Evolutionary conservation across 139 green algal species (phyloP).

Genomic region (Tetraselmis striata): DNA sequence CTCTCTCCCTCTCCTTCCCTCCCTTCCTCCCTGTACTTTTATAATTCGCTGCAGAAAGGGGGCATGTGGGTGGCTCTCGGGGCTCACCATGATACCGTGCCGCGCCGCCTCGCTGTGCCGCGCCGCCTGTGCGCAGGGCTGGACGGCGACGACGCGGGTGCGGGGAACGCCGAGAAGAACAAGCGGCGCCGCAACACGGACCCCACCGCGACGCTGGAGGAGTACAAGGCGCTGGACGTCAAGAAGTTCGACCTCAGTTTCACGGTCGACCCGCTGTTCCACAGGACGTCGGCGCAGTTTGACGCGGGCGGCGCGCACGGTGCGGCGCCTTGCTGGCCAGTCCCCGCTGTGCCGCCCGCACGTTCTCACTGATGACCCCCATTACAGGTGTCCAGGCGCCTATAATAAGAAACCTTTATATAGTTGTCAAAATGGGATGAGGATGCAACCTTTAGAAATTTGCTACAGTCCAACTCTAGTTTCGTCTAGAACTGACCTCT

Average conservation of each 20-base stretch:
- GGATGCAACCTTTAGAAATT: no score
- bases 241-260: conserved; percentile 74
- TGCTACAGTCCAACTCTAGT: no score
- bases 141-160: conserved; percentile 23
- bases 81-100: no score
- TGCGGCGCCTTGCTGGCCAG: conserved; percentile 5
- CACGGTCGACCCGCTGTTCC: conserved; percentile 72
- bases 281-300: conserved; percentile 81
- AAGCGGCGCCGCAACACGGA: conserved; percentile 3
- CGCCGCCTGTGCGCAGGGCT: no score
- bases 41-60: no score
- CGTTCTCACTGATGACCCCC: background rate
- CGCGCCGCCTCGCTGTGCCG: no score
- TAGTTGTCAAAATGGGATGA: no score
- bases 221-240: conserved; percentile 53
- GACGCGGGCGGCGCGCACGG: conserved; percentile 68
- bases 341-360: background rate
- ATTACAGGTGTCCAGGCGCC: background rate
- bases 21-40: no score
- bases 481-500: no score
- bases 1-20: no score
- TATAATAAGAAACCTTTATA: no score
- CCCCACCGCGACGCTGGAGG: conserved; percentile 51
- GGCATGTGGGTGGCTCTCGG: no score
- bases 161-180: conserved; percentile 9